phyloP scores from a whole-genome alignment of 2,329 filamentous ascomycete species.

The Achaetomium macrosporum region DNA sequence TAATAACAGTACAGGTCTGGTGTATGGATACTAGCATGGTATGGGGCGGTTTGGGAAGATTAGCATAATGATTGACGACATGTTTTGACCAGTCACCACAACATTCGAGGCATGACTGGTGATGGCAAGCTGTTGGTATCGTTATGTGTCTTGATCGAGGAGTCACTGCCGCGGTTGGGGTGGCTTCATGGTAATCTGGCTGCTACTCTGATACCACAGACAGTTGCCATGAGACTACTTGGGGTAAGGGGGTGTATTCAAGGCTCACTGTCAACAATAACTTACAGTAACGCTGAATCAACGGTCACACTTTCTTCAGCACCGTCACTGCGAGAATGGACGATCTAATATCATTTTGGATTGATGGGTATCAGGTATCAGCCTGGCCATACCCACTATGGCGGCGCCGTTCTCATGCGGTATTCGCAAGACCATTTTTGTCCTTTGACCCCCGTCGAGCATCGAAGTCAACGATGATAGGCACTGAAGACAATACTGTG shows the following conservation, averaged over 20 bases:
- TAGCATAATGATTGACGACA: constrained; percentile 8
- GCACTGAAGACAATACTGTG: not conserved
- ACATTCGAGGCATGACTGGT: too few relatives aligned
- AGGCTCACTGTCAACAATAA: too few relatives aligned
- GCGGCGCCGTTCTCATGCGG: too few relatives aligned
- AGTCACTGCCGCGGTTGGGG: too few relatives aligned
- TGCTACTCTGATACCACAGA: not conserved
- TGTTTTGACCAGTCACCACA: not conserved
- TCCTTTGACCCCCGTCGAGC: not conserved
- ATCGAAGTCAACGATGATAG: not conserved
- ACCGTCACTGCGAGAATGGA: not conserved
- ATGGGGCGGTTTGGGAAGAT: not conserved
- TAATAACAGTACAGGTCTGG: constrained; percentile 9
- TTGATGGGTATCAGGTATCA: not conserved
- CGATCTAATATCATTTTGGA: not conserved
- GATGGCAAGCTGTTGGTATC: too few relatives aligned
- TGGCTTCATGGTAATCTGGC: too few relatives aligned
- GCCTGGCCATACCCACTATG: not conserved
- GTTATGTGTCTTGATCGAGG: too few relatives aligned
- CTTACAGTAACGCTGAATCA: not conserved
- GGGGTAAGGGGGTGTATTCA: too few relatives aligned
- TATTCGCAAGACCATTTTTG: not conserved
- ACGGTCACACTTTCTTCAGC: too few relatives aligned
- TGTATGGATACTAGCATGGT: constrained; percentile 10
- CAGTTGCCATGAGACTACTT: not conserved